Evolutionary conservation across 345 rosid genomes (phyloP), one percentile per base, ranked within the genome.

Genomic region (Dovyalis caffra): DNA sequence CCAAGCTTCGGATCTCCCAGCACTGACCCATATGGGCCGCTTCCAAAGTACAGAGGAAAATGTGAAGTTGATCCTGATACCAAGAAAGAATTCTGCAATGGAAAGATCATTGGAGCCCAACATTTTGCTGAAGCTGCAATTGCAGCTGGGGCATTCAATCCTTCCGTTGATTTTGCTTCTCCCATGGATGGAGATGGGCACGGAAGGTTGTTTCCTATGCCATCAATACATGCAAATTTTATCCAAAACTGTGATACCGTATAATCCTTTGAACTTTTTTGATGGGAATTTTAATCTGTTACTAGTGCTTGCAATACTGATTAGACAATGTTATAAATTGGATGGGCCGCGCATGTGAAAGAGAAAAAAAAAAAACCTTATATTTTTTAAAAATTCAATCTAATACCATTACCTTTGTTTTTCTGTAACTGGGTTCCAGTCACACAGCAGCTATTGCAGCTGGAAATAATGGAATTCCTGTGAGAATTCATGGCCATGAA

Each of bases 121-220:
- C 91, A 93, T 90, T 95, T 95, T 85, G 97, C 99, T 49, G 85
- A 87, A 86, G 99, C 98, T 15, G 99, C 99, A 64, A 91, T 77
- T 81, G 99, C 97, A 61, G 93, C 98, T 83, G 91, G 97, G 68
- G 86, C 89, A 43, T 93, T 95, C 80, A 93, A 93, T 85, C 97
- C 98, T 56, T 81, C 86, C 40, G 72, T 90, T 65, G 98, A 95
- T 87, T 93, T 74, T 86, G 97, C 94, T 84, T 95, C 98, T 70
- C 98, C 99, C 49, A 56, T 95, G 93, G 99, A 95, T 90, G 98
- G 97, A 31, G 99, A 95, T 87, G 99, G 99, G 73, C 98, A 95
- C 85, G 98, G 98, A 87, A 95, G 99, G 98, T 93, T 71, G 66
- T 88, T 71, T 37, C 47, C 57, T 45, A 26, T 29, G 8, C 20